A percentile compares a stretch with the other conserved stretches of the same genome.
These are phyloP conservation scores for Leccinum proliferum DNA, from an alignment of 1,284 basidiomycete species.

Conservation along the genomic window DNA sequence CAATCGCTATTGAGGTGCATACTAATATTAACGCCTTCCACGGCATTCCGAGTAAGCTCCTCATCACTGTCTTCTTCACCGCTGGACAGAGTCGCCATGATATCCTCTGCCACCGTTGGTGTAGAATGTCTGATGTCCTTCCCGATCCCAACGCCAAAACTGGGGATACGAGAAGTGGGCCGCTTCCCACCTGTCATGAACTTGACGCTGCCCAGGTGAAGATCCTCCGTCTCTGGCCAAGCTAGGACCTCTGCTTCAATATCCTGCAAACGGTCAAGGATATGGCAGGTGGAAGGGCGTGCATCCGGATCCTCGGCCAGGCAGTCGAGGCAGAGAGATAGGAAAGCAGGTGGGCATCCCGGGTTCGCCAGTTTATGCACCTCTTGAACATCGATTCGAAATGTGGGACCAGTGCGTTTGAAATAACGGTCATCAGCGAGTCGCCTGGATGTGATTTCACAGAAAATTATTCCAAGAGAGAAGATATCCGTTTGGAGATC, in stretches of 20 bases:
- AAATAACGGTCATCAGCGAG: conserved; percentile 82
- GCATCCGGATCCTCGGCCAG: conserved; percentile 59
- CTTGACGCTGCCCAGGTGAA: conserved; percentile 83
- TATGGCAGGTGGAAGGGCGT: conserved; percentile 74
- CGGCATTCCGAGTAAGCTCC: conserved; percentile 58
- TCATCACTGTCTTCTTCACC: conserved; percentile 53
- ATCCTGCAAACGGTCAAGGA: conserved; percentile 67
- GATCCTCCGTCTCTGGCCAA: conserved; percentile 61
- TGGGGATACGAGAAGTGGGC: conserved; percentile 72
- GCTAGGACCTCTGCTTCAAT: conserved; percentile 81
- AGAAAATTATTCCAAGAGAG: conserved; percentile 92
- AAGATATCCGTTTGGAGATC: conserved; percentile 93
- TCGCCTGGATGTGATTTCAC: conserved; percentile 84
- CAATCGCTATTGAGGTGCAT: conserved; percentile 48
- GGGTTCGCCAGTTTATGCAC: conserved; percentile 63
- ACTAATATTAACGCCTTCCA: conserved; percentile 46
- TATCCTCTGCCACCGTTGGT: conserved; percentile 19
- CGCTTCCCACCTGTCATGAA: conserved; percentile 65
- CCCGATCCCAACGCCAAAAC: conserved; percentile 74
- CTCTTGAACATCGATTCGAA: conserved; percentile 76
- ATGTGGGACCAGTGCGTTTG: conserved; percentile 72
- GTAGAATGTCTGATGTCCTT: conserved; percentile 42
- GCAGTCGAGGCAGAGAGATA: conserved; percentile 79
- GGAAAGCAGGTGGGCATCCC: conserved; percentile 77
- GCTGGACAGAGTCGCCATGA: conserved; percentile 31